Evolutionary conservation across 2,329 filamentous ascomycete genomes (phyloP).

Genomic region (Fusarium proliferatum): DNA sequence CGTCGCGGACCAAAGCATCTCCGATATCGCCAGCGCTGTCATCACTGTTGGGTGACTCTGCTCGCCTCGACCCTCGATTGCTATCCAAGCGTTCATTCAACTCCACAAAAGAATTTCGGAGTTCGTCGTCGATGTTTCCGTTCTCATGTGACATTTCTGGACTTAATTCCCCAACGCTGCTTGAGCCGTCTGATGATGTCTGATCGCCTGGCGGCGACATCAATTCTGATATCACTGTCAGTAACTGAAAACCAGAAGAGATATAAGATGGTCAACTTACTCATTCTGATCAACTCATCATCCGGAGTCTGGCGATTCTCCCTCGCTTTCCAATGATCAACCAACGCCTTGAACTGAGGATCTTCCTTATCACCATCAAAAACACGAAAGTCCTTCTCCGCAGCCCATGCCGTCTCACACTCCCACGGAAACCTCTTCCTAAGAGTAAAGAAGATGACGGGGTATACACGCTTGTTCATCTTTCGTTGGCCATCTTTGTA

Average conservation of each 20-base stretch:
- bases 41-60: rapidly evolving
- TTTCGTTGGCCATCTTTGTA: neutral
- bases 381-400: neutral
- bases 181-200: no score
- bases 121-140: neutral
- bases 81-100: rapidly evolving
- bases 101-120: neutral
- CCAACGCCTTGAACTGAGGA: neutral
- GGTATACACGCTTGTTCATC: neutral
- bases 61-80: neutral
- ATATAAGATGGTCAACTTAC: neutral
- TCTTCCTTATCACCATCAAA: neutral
- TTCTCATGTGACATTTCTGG: neutral
- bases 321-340: neutral
- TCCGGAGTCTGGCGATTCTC: neutral
- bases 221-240: neutral
- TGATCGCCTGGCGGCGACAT: neutral
- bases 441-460: neutral
- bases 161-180: no score
- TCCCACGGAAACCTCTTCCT: neutral
- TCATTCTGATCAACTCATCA: neutral
- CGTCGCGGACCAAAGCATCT: neutral
- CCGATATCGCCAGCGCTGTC: neutral
- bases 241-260: rapidly evolving
- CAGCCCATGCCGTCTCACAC: neutral